phyloP scores from a whole-genome alignment of 2,329 filamentous ascomycete species.

The Aspergillus aculeatinus region DNA sequence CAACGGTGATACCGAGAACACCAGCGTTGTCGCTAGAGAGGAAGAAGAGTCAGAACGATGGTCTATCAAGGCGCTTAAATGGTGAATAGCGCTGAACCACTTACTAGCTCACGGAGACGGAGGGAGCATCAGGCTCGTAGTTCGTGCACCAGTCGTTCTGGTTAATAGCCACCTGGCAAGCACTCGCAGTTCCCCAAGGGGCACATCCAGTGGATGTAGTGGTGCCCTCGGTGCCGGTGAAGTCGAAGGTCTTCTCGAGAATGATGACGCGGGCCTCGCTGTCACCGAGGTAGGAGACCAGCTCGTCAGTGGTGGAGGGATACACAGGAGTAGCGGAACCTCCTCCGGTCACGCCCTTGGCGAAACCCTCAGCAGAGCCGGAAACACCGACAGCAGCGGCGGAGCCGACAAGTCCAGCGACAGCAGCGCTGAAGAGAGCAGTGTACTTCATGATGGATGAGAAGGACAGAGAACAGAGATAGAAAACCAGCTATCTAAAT shows the following conservation, averaged over 20 bases:
- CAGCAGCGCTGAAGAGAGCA: conserved; percentile 18
- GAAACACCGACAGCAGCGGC: conserved; percentile 21
- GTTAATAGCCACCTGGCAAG: conserved; percentile 62
- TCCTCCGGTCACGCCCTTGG: conserved; percentile 59
- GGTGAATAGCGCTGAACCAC: neutral
- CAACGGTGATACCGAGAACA: conserved; percentile 51
- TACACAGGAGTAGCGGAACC: conserved; percentile 56
- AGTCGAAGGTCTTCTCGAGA: conserved; percentile 29
- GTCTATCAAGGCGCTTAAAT: neutral
- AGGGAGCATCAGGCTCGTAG: conserved; percentile 56
- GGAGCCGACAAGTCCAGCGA: conserved; percentile 17
- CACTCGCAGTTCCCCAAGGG: conserved; percentile 55
- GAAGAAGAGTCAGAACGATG: conserved; percentile 31
- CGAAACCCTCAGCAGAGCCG: conserved; percentile 49
- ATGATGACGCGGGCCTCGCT: conserved; percentile 57
- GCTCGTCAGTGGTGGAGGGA: conserved; percentile 56
- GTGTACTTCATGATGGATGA: conserved; percentile 19
- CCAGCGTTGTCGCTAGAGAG: conserved; percentile 53
- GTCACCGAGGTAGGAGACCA: conserved; percentile 60
- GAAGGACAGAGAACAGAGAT: conserved; percentile 6
- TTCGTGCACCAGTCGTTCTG: conserved; percentile 60
- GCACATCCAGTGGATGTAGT: conserved; percentile 53
- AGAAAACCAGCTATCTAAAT: conserved; percentile 11
- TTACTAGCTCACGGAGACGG: conserved; percentile 41
- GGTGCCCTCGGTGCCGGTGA: conserved; percentile 32